These are phyloP conservation scores for Starmera quercuum DNA, from an alignment of 805 yeast species.

Conservation along the genomic window DNA sequence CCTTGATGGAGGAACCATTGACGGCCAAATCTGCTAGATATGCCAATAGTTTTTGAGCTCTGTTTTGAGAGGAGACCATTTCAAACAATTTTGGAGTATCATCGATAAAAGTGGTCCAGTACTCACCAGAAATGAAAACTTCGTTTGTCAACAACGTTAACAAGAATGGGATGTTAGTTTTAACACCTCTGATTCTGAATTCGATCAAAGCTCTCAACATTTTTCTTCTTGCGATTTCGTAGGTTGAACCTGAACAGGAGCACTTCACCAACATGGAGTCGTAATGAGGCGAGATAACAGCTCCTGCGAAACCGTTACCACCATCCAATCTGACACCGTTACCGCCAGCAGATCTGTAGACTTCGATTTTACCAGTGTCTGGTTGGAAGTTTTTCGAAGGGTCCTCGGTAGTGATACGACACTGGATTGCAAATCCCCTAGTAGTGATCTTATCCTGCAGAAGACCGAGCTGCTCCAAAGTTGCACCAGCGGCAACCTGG, in stretches of 20 bases:
- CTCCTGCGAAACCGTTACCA: constrained; percentile 97
- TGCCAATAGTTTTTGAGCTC: constrained; percentile 89
- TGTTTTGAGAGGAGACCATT: constrained; percentile 90
- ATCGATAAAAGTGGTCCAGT: constrained; percentile 98
- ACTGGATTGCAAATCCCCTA: constrained; percentile 96
- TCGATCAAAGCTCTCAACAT: constrained; percentile 96
- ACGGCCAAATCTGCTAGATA: constrained; percentile 92
- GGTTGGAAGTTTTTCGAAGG: constrained; percentile 96
- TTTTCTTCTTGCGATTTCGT: constrained; percentile 94
- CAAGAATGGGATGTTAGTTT: constrained; percentile 95
- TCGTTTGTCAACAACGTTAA: constrained; percentile 86
- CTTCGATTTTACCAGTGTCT: constrained; percentile 97
- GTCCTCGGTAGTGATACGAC: constrained; percentile 98
- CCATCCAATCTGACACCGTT: constrained; percentile 98
- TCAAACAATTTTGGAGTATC: constrained; percentile 95
- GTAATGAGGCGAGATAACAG: constrained; percentile 93
- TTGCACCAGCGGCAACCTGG: constrained; percentile 98
- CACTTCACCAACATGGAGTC: constrained; percentile 98
- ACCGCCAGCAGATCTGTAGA: constrained; percentile 97
- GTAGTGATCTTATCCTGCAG: constrained; percentile 92
- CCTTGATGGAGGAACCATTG: constrained; percentile 92
- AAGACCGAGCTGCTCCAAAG: constrained; percentile 83
- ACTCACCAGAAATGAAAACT: constrained; percentile 74
- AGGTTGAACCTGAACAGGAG: constrained; percentile 94
- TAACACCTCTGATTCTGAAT: constrained; percentile 98